Percentiles rank a stretch among this genome's conserved stretches.
These are phyloP conservation scores for Candida gorgasii DNA, from an alignment of 805 yeast species.

Conservation along the genomic window DNA sequence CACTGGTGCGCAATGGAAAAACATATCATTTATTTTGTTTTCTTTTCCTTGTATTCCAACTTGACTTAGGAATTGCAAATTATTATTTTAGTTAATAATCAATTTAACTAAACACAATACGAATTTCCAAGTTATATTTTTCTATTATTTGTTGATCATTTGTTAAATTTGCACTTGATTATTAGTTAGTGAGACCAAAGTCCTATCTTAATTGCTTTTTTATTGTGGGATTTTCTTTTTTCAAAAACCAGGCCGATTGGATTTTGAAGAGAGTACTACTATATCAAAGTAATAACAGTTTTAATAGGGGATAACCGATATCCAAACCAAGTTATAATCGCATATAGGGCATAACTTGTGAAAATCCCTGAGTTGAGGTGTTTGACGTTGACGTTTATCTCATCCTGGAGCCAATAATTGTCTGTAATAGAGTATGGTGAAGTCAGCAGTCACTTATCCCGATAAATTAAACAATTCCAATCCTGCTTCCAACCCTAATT, in stretches of 20 bases:
- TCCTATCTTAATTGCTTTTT: conserved; percentile 6
- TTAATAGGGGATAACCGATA: neutral
- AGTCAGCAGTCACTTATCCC: conserved; percentile 7
- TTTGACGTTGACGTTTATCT: no score
- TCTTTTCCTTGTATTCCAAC: conserved; percentile 1
- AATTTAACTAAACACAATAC: neutral
- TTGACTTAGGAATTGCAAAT: neutral
- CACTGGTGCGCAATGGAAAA: conserved; percentile 6
- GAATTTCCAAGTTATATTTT: neutral
- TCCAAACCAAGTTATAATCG: no score
- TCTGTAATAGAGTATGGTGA: conserved; percentile 9
- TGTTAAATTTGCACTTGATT: neutral
- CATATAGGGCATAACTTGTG: no score
- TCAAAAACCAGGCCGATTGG: neutral
- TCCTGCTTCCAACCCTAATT: neutral
- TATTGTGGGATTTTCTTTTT: conserved; percentile 5
- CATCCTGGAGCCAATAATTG: no score
- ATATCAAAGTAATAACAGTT: neutral
- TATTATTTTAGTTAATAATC: neutral
- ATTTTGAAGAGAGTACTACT: neutral
- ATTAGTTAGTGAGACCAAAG: neutral
- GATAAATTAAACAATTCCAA: conserved; percentile 2
- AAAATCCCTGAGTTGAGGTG: no score
- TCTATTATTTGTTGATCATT: neutral
- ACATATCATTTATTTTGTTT: conserved; percentile 7